Evolutionary conservation across 1,139 yeast genomes (phyloP).

Genomic region (Nakaseomyces bracarensis): DNA sequence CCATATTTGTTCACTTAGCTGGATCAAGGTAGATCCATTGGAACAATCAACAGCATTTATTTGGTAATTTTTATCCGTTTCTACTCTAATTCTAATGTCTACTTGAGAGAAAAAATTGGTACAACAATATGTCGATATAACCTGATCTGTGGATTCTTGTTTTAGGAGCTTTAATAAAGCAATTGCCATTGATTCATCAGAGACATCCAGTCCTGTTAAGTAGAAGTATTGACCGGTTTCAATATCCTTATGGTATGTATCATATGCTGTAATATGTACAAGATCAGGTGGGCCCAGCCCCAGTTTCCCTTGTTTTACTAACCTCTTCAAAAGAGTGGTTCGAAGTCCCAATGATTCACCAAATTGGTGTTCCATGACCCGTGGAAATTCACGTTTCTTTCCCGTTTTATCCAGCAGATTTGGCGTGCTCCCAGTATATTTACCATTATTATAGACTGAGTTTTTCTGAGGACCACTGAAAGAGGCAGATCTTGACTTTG

Average conservation of each 20-base stretch:
- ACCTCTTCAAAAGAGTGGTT: slow-evolving; percentile 16
- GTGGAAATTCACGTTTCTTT: slow-evolving; percentile 40
- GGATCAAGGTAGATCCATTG: slow-evolving; percentile 19
- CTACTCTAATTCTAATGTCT: slow-evolving; percentile 64
- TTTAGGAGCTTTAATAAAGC: slow-evolving; percentile 72
- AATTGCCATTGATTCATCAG: slow-evolving; percentile 52
- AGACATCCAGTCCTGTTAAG: slow-evolving; percentile 54
- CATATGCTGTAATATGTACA: slow-evolving; percentile 53
- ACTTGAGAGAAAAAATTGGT: slow-evolving; percentile 58
- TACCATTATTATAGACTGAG: background rate
- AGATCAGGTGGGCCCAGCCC: slow-evolving; percentile 83
- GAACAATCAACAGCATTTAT: slow-evolving; percentile 33
- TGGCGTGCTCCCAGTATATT: slow-evolving; percentile 53
- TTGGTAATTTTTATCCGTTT: slow-evolving; percentile 44
- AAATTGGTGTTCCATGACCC: slow-evolving; percentile 23
- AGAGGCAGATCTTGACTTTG: slow-evolving; percentile 1
- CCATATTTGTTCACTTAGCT: slow-evolving; percentile 47
- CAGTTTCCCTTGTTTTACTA: slow-evolving; percentile 18
- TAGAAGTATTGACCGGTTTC: slow-evolving; percentile 39
- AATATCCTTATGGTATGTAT: slow-evolving; percentile 32
- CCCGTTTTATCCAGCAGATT: slow-evolving; percentile 54
- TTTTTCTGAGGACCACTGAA: background rate
- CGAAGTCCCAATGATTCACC: slow-evolving; percentile 28
- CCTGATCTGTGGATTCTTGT: slow-evolving; percentile 14
- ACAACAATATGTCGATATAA: slow-evolving; percentile 52